These are phyloP conservation scores for Kappamyces sp. DNA, from an alignment of 192 early-diverging fungal species.

Conservation along the genomic window DNA sequence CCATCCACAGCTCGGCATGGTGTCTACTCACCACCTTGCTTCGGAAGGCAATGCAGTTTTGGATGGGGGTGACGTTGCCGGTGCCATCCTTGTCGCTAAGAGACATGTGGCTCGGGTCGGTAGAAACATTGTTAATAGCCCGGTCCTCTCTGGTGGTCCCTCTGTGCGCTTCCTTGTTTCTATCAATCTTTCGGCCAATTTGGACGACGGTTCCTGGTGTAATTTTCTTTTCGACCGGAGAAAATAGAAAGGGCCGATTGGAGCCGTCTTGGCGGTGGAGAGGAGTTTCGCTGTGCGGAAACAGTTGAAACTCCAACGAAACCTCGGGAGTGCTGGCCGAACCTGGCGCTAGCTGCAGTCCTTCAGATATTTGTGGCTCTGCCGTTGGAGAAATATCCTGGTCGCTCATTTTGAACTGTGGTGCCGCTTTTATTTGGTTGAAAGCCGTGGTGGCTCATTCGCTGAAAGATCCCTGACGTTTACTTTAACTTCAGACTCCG, in stretches of 20 bases:
- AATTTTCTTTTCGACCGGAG: conserved; percentile 17
- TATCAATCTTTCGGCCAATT: conserved; percentile 23
- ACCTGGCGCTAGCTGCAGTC: too few relatives aligned
- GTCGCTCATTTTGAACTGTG: too few relatives aligned
- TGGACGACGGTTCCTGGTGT: conserved; percentile 12
- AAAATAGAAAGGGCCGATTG: conserved; percentile 17
- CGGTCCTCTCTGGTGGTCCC: conserved; percentile 15
- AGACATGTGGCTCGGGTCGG: conserved; percentile 16
- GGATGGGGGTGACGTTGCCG: neutral
- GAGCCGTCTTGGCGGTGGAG: conserved; percentile 7
- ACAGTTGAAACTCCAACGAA: conserved; percentile 18
- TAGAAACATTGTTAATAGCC: conserved; percentile 16
- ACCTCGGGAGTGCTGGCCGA: neutral
- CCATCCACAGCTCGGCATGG: conserved; percentile 81
- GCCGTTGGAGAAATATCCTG: too few relatives aligned
- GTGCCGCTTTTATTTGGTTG: too few relatives aligned
- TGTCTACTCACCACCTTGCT: conserved; percentile 82
- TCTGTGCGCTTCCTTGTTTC: conserved; percentile 12
- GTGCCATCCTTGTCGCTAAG: neutral
- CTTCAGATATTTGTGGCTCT: too few relatives aligned
- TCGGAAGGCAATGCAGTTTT: neutral
- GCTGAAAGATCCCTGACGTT: too few relatives aligned
- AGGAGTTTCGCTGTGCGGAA: conserved; percentile 19
- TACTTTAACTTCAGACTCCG: too few relatives aligned
- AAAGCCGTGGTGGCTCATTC: too few relatives aligned